These are phyloP conservation scores for Oxytropis ochrocephala DNA, from an alignment of 306 rosid species.

Conservation along the genomic window DNA sequence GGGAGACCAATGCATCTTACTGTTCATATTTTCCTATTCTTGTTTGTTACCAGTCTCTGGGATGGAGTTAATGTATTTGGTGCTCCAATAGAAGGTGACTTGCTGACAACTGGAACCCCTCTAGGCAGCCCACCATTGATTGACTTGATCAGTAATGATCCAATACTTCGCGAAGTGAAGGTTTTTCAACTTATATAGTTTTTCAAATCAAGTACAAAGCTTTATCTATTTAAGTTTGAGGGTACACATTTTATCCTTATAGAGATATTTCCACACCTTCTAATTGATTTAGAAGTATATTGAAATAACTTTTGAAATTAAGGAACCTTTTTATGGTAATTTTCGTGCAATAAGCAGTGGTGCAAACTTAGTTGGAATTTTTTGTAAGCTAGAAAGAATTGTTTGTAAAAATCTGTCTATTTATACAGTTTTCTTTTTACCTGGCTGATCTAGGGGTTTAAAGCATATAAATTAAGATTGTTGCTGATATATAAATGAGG, in stretches of 20 bases:
- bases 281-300: not conserved
- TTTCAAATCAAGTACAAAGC: not conserved
- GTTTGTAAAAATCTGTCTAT: not conserved
- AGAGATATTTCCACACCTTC: not conserved
- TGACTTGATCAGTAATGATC: conserved; percentile 88
- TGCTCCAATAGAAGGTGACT: conserved; percentile 56
- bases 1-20: conserved; percentile 2
- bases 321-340: not conserved
- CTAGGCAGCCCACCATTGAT: conserved; percentile 79
- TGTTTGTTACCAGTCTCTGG: conserved; percentile 65
- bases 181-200: conserved; percentile 37
- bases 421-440: not conserved
- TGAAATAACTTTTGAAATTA: conserved; percentile 5
- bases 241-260: not conserved
- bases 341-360: not conserved
- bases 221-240: not conserved
- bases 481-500: not conserved
- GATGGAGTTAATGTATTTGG: conserved; percentile 74
- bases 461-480: not conserved
- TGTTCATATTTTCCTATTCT: conserved; percentile 27
- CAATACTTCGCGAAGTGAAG: conserved; percentile 83
- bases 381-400: not conserved
- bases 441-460: not conserved
- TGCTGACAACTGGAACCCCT: conserved; percentile 77
- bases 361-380: not conserved